These are phyloP conservation scores for Plasmodium gallinaceum DNA, from an alignment of 169 alveolate species.

Conservation along the genomic window DNA sequence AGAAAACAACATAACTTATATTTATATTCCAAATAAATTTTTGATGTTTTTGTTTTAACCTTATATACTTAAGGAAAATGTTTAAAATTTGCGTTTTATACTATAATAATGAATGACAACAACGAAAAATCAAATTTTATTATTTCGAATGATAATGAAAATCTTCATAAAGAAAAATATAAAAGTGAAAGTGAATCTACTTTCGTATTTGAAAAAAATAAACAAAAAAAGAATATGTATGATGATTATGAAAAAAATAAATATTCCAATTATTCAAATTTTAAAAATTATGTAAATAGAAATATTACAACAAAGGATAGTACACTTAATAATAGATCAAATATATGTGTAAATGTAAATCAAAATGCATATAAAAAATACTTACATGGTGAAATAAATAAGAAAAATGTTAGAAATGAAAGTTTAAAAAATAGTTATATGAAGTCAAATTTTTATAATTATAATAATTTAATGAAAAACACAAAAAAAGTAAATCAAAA, in stretches of 20 bases:
- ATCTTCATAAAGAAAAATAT: not conserved
- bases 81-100: too few species aligned
- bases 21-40: too few species aligned
- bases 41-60: not conserved
- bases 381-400: not conserved
- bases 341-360: not conserved
- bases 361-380: not conserved
- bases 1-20: too few species aligned
- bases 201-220: not conserved
- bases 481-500: not conserved
- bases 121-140: too few species aligned
- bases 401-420: slow-evolving; percentile 13
- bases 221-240: not conserved
- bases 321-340: slow-evolving; percentile 25
- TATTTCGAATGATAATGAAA: not conserved
- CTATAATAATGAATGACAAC: too few species aligned
- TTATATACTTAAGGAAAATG: not conserved
- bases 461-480: slow-evolving; percentile 1
- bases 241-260: not conserved
- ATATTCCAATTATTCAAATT: not conserved
- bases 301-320: slow-evolving; percentile 5
- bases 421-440: not conserved
- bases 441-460: not conserved
- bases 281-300: not conserved
- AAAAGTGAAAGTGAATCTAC: not conserved